phyloP scores from a whole-genome alignment of 257 asterid genomes.

The Solanum lignicaule region DNA sequence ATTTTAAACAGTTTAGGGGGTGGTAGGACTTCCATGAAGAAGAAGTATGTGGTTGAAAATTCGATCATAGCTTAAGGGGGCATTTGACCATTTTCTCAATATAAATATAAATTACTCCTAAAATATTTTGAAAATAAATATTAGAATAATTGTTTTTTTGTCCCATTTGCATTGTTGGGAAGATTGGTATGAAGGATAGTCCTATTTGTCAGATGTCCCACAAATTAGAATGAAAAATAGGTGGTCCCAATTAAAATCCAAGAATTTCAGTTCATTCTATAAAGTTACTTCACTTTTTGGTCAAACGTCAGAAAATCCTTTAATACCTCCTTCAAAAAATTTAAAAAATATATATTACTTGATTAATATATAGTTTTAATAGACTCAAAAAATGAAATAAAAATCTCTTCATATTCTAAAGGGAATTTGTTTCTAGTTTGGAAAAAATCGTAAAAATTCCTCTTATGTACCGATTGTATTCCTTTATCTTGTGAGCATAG shows the following conservation, averaged over 20 bases:
- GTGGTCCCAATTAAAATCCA: background rate
- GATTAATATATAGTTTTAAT: background rate
- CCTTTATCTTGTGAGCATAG: too few relatives aligned
- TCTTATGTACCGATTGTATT: background rate
- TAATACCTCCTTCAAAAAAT: too few relatives aligned
- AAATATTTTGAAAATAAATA: background rate
- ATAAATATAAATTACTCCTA: too few relatives aligned
- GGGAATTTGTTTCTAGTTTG: background rate
- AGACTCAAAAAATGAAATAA: background rate
- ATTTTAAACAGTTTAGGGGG: too few relatives aligned
- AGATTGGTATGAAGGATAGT: background rate
- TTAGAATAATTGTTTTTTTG: background rate
- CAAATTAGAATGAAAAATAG: background rate
- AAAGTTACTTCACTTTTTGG: background rate
- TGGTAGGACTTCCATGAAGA: too few relatives aligned
- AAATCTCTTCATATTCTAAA: background rate
- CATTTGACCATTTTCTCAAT: too few relatives aligned
- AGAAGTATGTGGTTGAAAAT: too few relatives aligned
- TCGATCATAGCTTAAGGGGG: fast-evolving
- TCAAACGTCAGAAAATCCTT: background rate
- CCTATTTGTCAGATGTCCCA: background rate
- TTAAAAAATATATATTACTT: background rate
- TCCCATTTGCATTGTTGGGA: background rate
- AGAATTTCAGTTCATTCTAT: background rate
- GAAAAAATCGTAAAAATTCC: background rate